Evolutionary conservation across 148 eudicot genomes (phyloP).

Genomic region (Camellia lanceoleosa): DNA sequence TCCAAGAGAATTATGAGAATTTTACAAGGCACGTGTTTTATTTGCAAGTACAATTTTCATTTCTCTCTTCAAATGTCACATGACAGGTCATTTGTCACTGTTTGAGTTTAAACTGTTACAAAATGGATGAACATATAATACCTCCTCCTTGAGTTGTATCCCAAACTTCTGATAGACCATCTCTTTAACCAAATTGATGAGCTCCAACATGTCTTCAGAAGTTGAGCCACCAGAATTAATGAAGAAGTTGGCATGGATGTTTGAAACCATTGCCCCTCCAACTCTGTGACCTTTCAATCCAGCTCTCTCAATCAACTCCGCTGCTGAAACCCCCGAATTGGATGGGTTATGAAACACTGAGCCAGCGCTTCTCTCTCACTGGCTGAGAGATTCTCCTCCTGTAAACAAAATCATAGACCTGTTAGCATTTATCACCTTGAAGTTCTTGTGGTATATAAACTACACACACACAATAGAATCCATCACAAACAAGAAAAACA

Average conservation of each 20-base stretch:
- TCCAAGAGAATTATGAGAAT: not conserved
- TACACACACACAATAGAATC: no score
- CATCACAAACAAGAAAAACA: no score
- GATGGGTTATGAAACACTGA: slow-evolving; percentile 29
- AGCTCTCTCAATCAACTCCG: slow-evolving; percentile 23
- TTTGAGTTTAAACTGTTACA: not conserved
- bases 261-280: slow-evolving; percentile 27
- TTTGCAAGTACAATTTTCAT: not conserved
- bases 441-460: no score
- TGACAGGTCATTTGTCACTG: not conserved
- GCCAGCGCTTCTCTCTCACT: slow-evolving; percentile 20
- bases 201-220: slow-evolving; percentile 24
- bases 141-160: slow-evolving; percentile 22
- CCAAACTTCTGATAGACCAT: slow-evolving; percentile 15
- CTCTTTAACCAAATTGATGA: slow-evolving; percentile 24
- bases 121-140: slow-evolving; percentile 17
- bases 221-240: slow-evolving; percentile 22
- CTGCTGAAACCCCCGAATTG: slow-evolving; percentile 14
- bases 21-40: not conserved
- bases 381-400: slow-evolving; percentile 32
- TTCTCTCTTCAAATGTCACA: not conserved
- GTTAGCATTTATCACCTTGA: no score
- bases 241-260: slow-evolving; percentile 29
- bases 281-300: slow-evolving; percentile 23
- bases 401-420: slow-evolving; percentile 3